Conservation (phyloP, 108 stramenopile species). For the Cyclotella choctawhatcheeana region DNA sequence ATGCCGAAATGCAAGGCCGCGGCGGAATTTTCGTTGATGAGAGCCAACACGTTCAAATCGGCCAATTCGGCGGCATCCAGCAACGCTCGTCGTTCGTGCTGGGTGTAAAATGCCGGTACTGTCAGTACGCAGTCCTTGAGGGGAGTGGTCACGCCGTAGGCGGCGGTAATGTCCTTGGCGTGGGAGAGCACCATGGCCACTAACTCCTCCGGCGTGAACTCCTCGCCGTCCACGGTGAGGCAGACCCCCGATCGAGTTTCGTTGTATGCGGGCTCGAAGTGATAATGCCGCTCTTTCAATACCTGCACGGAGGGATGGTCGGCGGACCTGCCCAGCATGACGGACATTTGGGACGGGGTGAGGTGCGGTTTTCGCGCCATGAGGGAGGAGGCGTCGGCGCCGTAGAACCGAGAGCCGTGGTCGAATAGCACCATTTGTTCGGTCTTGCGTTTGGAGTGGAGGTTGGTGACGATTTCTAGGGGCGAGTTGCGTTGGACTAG, state of each 20-base stretch:
- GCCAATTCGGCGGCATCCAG: conserved; percentile 95
- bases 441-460: conserved; percentile 98
- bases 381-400: conserved; percentile 89
- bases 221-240: conserved; percentile 66
- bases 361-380: conserved; percentile 92
- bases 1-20: conserved; percentile 97
- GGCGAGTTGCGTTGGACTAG: conserved; percentile 96
- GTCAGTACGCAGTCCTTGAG: conserved; percentile 94
- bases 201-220: conserved; percentile 96
- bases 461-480: conserved; percentile 98
- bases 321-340: conserved; percentile 86
- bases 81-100: conserved; percentile 92
- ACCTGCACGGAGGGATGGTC: conserved; percentile 83
- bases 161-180: conserved; percentile 91
- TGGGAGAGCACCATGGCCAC: conserved; percentile 96
- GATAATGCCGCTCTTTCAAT: conserved; percentile 78
- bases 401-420: conserved; percentile 92
- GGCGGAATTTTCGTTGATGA: conserved; percentile 98
- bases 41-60: conserved; percentile 92
- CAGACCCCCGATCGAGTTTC: conserved; percentile 80
- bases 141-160: conserved; percentile 76
- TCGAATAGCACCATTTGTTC: conserved; percentile 98
- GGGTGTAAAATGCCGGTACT: conserved; percentile 96
- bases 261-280: conserved; percentile 75
- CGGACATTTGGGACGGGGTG: conserved; percentile 79